Conservation (phyloP, 2,329 filamentous ascomycete genomes). For the Ophiosphaerella herpotricha region DNA sequence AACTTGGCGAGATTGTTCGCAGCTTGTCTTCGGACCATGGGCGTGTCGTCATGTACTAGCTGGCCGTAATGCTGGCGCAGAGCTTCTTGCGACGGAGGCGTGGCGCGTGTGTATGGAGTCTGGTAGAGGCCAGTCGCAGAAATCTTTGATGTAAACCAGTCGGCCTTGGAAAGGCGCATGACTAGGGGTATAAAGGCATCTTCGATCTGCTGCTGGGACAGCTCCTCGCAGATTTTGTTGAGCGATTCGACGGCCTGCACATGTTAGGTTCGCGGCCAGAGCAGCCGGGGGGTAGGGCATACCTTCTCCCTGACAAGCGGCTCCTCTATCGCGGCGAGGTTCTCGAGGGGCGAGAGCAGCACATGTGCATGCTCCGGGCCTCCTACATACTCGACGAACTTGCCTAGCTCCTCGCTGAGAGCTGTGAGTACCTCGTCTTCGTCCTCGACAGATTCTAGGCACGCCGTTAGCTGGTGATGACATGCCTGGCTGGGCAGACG, state of each 20-base stretch:
- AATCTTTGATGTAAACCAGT: slow-evolving; percentile 99
- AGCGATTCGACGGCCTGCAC: slow-evolving; percentile 92
- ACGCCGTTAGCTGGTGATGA: slow-evolving; percentile 32
- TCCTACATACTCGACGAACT: slow-evolving; percentile 96
- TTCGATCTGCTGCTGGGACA: slow-evolving; percentile 91
- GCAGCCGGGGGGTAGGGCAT: background rate
- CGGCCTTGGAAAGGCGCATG: slow-evolving; percentile 94
- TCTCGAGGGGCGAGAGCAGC: slow-evolving; percentile 94
- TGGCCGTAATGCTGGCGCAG: slow-evolving; percentile 90
- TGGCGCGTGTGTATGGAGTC: slow-evolving; percentile 89
- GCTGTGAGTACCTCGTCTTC: slow-evolving; percentile 98
- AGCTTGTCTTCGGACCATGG: slow-evolving; percentile 96
- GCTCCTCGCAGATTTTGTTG: slow-evolving; percentile 96
- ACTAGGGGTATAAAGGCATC: slow-evolving; percentile 96
- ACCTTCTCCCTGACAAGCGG: slow-evolving; percentile 98
- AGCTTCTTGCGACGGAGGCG: slow-evolving; percentile 83
- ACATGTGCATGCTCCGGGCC: slow-evolving; percentile 93
- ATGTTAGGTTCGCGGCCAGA: slow-evolving; percentile 29
- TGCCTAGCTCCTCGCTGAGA: slow-evolving; percentile 93
- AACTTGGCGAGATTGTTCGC: slow-evolving; percentile 97
- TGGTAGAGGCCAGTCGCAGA: slow-evolving; percentile 96
- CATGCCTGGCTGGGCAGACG: slow-evolving; percentile 1
- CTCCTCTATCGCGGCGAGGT: slow-evolving; percentile 97
- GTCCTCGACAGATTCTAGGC: slow-evolving; percentile 93
- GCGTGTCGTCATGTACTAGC: slow-evolving; percentile 96